A percentile compares a stretch with the other conserved stretches of the same genome.
Evolutionary conservation across 305 asterid genomes (phyloP).

Genomic region (Solanum hybrid): DNA sequence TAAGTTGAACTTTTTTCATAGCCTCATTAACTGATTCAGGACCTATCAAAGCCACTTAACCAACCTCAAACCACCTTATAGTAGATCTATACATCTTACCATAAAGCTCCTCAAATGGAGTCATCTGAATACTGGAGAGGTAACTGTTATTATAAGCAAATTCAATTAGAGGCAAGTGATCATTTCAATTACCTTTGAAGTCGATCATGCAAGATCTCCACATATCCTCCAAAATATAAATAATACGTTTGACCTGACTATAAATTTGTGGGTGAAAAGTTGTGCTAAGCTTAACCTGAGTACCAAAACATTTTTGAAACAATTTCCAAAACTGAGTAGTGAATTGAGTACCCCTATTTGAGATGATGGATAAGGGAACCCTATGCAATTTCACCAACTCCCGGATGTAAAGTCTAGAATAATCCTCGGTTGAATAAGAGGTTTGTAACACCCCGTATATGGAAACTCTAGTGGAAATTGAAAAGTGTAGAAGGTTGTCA

Average conservation of each 20-base stretch:
- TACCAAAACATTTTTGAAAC: neutral
- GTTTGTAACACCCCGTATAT: neutral
- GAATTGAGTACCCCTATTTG: neutral
- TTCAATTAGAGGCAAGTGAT: neutral
- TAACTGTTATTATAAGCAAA: neutral
- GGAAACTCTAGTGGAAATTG: neutral
- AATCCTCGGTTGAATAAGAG: neutral
- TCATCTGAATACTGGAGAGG: neutral
- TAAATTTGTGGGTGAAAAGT: neutral
- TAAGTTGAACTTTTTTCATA: too few species aligned
- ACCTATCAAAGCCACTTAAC: too few species aligned
- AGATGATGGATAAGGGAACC: neutral
- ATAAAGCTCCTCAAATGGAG: too few species aligned
- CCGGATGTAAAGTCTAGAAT: neutral
- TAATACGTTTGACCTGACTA: neutral
- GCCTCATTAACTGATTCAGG: too few species aligned
- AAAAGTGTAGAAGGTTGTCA: neutral
- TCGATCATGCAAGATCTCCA: neutral
- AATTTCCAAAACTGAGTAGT: neutral
- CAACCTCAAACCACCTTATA: too few species aligned
- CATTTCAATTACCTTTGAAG: neutral
- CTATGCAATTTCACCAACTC: neutral
- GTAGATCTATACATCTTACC: too few species aligned
- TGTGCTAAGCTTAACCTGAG: neutral
- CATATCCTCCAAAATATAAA: neutral